Evolutionary conservation across 768 basidiomycete species (phyloP), one percentile per base, ranked within the genome.

Genomic region (Suillus sp.): DNA sequence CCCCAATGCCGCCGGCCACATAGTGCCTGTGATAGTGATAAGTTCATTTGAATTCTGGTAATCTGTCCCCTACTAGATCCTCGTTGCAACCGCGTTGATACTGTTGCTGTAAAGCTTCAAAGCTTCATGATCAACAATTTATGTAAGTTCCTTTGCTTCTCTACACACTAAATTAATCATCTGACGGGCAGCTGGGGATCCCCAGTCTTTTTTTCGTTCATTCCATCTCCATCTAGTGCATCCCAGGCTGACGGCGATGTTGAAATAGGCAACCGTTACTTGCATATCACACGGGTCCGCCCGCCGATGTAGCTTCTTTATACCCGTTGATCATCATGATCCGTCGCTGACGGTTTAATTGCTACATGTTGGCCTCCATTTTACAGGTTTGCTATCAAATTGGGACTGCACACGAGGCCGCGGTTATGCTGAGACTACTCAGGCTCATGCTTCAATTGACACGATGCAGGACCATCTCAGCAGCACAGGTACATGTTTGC

Each of bases 221-320:
- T 30, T 20, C 30, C 51, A 30, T 51, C 50, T 51, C 25, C 27
- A 53, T 53, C 51, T 20, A 53, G 51, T 20, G 10, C 11, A 53
- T 22, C 16, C 16, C 35, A 38, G 8, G 55, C 37, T 56, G 35
- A 57, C 56, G 56, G 56, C 56, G 56, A 57, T 57, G 27, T 40
- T 42, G 27, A 30, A 57, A 57, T 40, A 57, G 37, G 56, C 30
- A 57, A 57, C 27, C 18, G 56, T 20, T 18, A 18, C 25, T 18
- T 56, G 55, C 16, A 11, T 32, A 37, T 56, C 37, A 57, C 18
- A 56, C 54, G 35, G 55, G 10, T 51, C 50, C 50, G 50, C 50
- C 50, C 50, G 50, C 30, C 18, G 50, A 20, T 20, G 18, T 51
- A 51, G 18, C 30, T 51, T 32, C 30, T 32, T 51, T 10, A 51